Conservation (phyloP, 257 asterid genomes). For the Solanum habrochaites region DNA sequence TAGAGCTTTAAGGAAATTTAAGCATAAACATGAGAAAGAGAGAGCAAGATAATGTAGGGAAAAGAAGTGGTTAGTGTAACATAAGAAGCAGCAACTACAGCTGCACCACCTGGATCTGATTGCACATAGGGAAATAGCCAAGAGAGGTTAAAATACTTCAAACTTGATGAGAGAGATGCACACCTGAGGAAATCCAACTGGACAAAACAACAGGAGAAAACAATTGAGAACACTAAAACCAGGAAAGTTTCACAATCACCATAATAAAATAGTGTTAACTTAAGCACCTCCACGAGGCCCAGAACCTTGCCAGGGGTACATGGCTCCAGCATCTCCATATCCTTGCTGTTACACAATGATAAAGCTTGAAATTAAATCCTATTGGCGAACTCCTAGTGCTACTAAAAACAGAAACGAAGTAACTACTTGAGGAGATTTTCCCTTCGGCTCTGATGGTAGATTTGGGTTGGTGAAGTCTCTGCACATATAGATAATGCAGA, state of each 20-base stretch:
- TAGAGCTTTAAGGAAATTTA: neutral
- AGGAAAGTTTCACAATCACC: neutral
- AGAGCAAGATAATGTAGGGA: neutral
- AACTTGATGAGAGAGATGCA: conserved; percentile 6
- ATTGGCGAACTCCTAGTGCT: neutral
- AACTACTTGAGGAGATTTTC: conserved; percentile 78
- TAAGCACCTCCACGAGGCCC: conserved; percentile 44
- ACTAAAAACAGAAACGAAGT: conserved; percentile 7
- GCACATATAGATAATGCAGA: conserved; percentile 8
- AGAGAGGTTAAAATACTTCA: neutral
- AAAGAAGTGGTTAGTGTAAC: neutral
- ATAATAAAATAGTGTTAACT: neutral
- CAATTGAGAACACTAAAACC: neutral
- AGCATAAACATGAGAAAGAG: neutral
- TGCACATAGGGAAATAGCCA: neutral
- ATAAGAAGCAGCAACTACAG: neutral
- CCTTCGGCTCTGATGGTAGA: conserved; percentile 92
- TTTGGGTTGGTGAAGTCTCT: conserved; percentile 98
- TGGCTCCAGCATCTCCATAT: conserved; percentile 47
- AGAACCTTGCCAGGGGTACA: conserved; percentile 23
- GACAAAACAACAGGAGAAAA: neutral
- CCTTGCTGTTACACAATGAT: conserved; percentile 41
- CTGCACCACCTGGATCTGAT: neutral
- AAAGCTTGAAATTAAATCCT: neutral
- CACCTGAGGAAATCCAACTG: conserved; percentile 97